These are phyloP conservation scores for Kwoniella dejecticola DNA, from an alignment of 768 basidiomycete genomes.

Conservation along the genomic window DNA sequence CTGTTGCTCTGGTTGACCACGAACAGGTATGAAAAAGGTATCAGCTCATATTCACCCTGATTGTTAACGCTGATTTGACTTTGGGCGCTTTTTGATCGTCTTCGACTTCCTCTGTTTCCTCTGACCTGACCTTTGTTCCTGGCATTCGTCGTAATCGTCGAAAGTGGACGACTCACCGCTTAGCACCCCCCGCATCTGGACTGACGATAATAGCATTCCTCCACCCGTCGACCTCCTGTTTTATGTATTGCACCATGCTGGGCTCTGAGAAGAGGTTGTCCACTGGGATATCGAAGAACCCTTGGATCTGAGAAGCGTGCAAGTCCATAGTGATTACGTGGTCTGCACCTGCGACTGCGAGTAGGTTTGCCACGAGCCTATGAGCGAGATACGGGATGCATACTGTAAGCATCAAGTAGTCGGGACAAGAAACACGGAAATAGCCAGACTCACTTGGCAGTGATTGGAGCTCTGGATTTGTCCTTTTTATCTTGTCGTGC, in stretches of 20 bases:
- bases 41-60: too few relatives aligned
- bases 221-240: constrained; percentile 78
- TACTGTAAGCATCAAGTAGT: not conserved
- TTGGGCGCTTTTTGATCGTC: too few relatives aligned
- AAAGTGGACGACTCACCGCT: constrained; percentile 78
- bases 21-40: too few relatives aligned
- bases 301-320: constrained; percentile 98
- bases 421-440: too few relatives aligned
- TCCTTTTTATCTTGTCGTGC: constrained; percentile 99
- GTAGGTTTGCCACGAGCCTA: constrained; percentile 92
- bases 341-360: constrained; percentile 80
- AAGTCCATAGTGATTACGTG: constrained; percentile 99
- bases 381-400: not conserved
- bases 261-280: constrained; percentile 99
- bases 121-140: too few relatives aligned
- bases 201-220: constrained; percentile 90
- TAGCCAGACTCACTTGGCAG: constrained; percentile 69
- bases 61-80: too few relatives aligned
- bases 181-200: constrained; percentile 97
- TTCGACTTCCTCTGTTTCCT: too few relatives aligned
- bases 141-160: too few relatives aligned
- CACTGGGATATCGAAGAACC: constrained; percentile 98
- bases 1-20: constrained; percentile 79
- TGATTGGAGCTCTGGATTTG: constrained; percentile 96
- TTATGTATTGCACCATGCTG: constrained; percentile 90